Base-by-base conservation (phyloP, 371 early-diverging fungal genomes). In the Apophysomyces sp. region DNA sequence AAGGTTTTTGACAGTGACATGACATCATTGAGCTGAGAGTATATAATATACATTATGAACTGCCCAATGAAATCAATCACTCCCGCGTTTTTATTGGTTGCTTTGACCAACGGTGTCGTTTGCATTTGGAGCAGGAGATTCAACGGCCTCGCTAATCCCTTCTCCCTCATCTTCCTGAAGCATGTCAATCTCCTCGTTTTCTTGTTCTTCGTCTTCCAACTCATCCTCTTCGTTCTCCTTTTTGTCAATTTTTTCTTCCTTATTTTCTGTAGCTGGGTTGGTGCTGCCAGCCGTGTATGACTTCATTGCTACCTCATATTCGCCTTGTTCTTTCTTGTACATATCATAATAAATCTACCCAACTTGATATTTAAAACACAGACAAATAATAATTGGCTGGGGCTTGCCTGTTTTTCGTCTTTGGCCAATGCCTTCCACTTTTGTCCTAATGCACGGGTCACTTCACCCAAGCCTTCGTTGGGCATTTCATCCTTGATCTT, bases 401-500 rank as follows among this genome's bases (percentile, higher is more conserved):
- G 0, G 8, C 11, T 21, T 44, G 73, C 82, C 71, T 77, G 61
- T 56, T 82, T 80, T 58, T 80, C 77, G 31, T 77, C 73, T 27
- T 73, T 67, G 21, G 69, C 44, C 58, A 78, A 40, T 13, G 73
- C 73, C 58, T 77, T 76, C 84, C 84, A 83, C 57, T 71, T 72
- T 64, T 71, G 71, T 13, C 80, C 78, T 44, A 83, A 55, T 21
- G 77, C 62, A 51, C 72, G 70, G 8, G 81, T 81, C 24, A 80
- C 68, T 32, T 80, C 80, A 18, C 75, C 72, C 24, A 80, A 63
- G n/a, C 70, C 71, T 37, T 74, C 75, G 32, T 66, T 78, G 49
- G 77, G 77, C 41, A 82, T 58, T 29, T 83, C 74, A 40, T 82
- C 80, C 64, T 78, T 84, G 21, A 86, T 66, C 40, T 79, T 75